These are phyloP conservation scores for Sphenostylis stenocarpa DNA, from an alignment of 306 rosid species.

Conservation along the genomic window DNA sequence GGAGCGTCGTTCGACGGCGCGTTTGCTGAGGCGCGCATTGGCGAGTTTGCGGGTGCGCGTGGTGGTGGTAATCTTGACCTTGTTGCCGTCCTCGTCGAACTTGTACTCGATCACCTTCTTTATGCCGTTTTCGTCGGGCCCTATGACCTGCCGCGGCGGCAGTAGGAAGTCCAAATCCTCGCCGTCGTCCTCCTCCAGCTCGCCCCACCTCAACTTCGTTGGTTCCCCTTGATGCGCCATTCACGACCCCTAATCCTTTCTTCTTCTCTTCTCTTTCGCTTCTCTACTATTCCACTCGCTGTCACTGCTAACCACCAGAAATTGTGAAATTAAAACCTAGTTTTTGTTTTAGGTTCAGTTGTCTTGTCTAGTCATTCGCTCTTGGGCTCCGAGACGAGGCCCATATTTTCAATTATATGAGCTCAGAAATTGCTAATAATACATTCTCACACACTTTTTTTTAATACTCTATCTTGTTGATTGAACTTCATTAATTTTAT, in stretches of 20 bases:
- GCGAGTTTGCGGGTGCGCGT: conserved; percentile 63
- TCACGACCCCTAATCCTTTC: not conserved
- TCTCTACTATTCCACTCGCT: not conserved
- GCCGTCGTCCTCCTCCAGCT: conserved; percentile 79
- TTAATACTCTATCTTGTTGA: too few species aligned
- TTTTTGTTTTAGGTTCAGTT: too few species aligned
- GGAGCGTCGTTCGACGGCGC: conserved; percentile 39
- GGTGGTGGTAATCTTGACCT: conserved; percentile 73
- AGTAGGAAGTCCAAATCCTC: conserved; percentile 81
- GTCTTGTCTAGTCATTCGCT: too few species aligned
- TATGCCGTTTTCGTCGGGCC: conserved; percentile 83
- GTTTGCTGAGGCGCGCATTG: conserved; percentile 47
- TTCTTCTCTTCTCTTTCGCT: not conserved
- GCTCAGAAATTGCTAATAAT: too few species aligned
- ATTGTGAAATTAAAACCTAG: not conserved
- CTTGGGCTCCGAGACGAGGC: too few species aligned
- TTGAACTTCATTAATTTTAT: too few species aligned
- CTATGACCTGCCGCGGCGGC: conserved; percentile 78
- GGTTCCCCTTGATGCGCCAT: conserved; percentile 22
- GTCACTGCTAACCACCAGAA: not conserved
- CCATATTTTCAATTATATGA: too few species aligned
- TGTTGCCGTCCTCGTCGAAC: conserved; percentile 76
- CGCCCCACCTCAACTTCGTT: conserved; percentile 45
- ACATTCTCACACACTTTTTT: too few species aligned
- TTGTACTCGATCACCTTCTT: conserved; percentile 75